Base-by-base conservation (phyloP, 2,329 filamentous ascomycete species). In the Paracoccidioides lutzii region DNA sequence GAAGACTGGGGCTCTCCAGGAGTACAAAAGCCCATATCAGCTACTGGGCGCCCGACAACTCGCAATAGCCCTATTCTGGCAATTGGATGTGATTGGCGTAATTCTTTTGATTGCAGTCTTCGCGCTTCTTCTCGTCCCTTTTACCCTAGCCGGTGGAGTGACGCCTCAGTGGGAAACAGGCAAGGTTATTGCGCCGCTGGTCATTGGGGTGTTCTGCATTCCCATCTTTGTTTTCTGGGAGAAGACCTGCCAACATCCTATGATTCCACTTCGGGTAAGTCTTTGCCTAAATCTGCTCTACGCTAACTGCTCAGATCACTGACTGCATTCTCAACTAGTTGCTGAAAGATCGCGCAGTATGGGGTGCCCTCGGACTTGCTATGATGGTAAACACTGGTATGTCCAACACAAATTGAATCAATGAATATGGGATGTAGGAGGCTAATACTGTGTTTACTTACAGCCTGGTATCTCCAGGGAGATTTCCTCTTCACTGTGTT, bases 401-500 rank as follows among this genome's bases (percentile, higher is more conserved):
- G 54, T 53, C 28, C 38, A n/a, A n/a, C 7, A 10, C 14, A 5
- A 32, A 9, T 28, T 30, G 32, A 50, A 8, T 37, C 49, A 30
- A 30, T 14, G 14, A 40, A 37, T 15, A 15, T 33, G 22, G 5
- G 1, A 9, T n/a, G 5, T 35, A 12, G 22, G 22, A 22, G 37
- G 44, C 44, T 48, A 48, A 40, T n/a, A 30, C 10, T n/a, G 48
- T 58, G 42, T 44, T 28, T 32, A 5, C 40, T 30, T 35, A n/a
- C 45, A 69, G 66, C 69, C 0, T 85, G 81, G 81, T 78, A 77
- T 58, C 74, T 84, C 67, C 82, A 85, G 66, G 80, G 78, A 28
- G 79, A 84, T 63, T 85, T 79, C 65, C 74, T 86, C 2, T 85
- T 78, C 69, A 82, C 82, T 0, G 77, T 85, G 1, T 75, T 85